Conservation (phyloP, 2,329 filamentous ascomycete species). For the Ceratocystis eucalypticola region DNA sequence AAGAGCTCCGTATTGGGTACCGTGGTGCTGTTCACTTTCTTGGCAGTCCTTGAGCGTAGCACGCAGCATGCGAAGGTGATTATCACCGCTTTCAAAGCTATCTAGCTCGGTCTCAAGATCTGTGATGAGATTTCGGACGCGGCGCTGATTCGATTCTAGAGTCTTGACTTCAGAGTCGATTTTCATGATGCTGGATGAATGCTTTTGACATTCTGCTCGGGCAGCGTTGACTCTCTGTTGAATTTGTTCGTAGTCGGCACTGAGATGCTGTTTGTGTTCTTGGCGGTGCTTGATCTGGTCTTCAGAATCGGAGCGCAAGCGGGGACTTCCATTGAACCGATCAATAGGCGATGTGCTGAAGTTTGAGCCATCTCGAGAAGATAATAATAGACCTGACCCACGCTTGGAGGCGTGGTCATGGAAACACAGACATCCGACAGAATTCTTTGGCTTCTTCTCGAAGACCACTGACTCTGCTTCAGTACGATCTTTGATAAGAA, state of each 20-base stretch:
- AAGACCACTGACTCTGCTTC: constrained; percentile 60
- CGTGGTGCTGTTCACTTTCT: constrained; percentile 34
- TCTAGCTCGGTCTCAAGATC: constrained; percentile 47
- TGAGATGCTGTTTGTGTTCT: constrained; percentile 40
- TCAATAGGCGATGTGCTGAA: constrained; percentile 31
- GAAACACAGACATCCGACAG: constrained; percentile 57
- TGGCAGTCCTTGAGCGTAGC: constrained; percentile 41
- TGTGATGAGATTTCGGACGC: constrained; percentile 30
- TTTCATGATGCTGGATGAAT: constrained; percentile 34
- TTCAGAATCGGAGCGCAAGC: constrained; percentile 70
- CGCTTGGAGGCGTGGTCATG: constrained; percentile 39
- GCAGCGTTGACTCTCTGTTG: constrained; percentile 36
- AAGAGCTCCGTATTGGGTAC: constrained; percentile 42
- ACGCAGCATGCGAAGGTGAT: constrained; percentile 46
- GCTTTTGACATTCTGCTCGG: constrained; percentile 36
- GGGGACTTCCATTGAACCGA: constrained; percentile 40
- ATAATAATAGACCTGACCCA: constrained; percentile 35
- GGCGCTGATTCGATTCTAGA: constrained; percentile 25
- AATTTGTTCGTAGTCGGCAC: constrained; percentile 39
- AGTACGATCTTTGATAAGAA: constrained; percentile 55
- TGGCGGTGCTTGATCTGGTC: constrained; percentile 46
- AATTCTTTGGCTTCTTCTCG: constrained; percentile 48
- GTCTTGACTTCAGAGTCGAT: constrained; percentile 4
- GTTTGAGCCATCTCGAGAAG: constrained; percentile 64
- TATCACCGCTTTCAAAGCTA: constrained; percentile 53